Conservation (phyloP, 2,329 filamentous ascomycete species). For the Colletotrichum filicis region DNA sequence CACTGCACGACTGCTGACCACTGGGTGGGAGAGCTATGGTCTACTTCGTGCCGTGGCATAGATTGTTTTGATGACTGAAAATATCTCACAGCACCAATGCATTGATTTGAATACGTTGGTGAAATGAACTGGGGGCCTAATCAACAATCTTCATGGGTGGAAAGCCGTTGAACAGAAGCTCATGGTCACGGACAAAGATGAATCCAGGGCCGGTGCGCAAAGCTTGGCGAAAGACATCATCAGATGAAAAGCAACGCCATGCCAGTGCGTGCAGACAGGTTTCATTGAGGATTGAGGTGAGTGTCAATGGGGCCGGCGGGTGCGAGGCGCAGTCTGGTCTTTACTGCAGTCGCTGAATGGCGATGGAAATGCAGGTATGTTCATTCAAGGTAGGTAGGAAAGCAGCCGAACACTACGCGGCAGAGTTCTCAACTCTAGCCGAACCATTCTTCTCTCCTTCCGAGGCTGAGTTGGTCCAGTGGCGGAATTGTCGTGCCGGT, state of each 20-base stretch:
- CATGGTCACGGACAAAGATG: slow-evolving; percentile 12
- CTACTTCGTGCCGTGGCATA: too few species aligned
- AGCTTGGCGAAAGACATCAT: slow-evolving; percentile 12
- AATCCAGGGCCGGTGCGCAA: slow-evolving; percentile 14
- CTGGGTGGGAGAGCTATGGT: too few species aligned
- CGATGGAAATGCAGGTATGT: background rate
- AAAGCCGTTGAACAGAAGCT: background rate
- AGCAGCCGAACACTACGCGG: background rate
- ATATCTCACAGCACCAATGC: background rate
- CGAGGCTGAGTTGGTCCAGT: slow-evolving; percentile 27
- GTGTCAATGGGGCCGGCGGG: background rate
- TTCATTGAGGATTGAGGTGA: slow-evolving; percentile 10
- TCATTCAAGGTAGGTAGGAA: background rate
- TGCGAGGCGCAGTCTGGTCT: slow-evolving; percentile 16
- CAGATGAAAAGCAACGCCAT: slow-evolving; percentile 6
- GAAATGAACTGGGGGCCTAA: background rate
- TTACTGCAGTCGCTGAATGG: background rate
- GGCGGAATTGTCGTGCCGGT: slow-evolving; percentile 41
- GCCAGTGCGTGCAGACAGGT: slow-evolving; percentile 8
- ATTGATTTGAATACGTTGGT: background rate
- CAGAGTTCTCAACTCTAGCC: slow-evolving; percentile 6
- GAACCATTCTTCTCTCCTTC: background rate
- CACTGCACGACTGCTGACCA: background rate
- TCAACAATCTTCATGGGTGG: background rate
- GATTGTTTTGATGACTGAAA: background rate